A percentile compares a stretch with the other conserved stretches of the same genome.
phyloP scores from a whole-genome alignment of 140 eudicot genomes.

The Bidens hawaiensis region DNA sequence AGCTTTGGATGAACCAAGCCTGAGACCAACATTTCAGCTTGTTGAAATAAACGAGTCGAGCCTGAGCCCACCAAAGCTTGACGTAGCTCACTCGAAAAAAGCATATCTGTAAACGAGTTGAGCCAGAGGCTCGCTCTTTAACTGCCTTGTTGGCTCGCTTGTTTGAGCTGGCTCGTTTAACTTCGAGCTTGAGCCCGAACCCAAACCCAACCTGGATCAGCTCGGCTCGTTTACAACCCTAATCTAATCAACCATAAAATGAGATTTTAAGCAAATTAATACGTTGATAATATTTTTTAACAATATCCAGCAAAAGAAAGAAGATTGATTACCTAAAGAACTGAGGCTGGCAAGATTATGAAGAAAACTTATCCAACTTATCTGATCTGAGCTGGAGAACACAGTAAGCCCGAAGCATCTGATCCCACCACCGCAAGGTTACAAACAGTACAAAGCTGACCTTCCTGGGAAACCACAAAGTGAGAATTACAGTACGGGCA shows the following conservation, averaged over 20 bases:
- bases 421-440: constrained; percentile 68
- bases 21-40: no score
- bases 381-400: constrained; percentile 74
- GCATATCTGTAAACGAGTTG: no score
- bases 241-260: background rate
- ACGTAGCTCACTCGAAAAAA: no score
- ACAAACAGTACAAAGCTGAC: constrained; percentile 74
- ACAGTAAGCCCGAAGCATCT: constrained; percentile 81
- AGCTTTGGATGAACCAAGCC: no score
- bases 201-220: no score
- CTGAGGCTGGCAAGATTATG: background rate
- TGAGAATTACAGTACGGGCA: constrained; percentile 72
- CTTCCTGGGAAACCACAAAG: constrained; percentile 70
- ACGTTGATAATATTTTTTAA: background rate
- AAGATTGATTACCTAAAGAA: constrained; percentile 2
- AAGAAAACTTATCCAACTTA: constrained; percentile 21
- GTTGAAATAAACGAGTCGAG: no score
- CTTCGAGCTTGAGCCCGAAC: no score
- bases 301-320: background rate
- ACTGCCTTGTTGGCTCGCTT: no score
- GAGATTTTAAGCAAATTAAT: background rate
- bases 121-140: no score
- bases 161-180: no score
- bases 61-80: no score
- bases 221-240: no score